Evolutionary conservation across 441 rosid species (phyloP), one percentile per base, ranked within the genome.

Genomic region (Erodium trifolium): DNA sequence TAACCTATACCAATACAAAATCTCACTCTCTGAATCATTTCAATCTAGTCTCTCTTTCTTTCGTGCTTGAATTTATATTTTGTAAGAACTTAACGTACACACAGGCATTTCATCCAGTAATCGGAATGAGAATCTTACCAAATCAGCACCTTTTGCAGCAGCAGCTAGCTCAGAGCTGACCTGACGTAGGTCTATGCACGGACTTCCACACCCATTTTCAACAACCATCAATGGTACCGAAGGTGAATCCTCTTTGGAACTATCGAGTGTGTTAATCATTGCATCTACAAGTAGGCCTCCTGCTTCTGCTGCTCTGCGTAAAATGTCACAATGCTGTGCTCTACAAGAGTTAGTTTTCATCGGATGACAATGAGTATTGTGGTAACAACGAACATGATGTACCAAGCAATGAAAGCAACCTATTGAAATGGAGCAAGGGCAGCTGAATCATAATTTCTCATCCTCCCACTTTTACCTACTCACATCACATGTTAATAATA

Each of bases 161-260:
- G 94, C 98, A 65, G 99, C 98, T 70, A 95, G 94, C 87, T 95
- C 98, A 2, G 95, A 92, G 88, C 99, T 90, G 87, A 92, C 98
- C 80, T 92, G 98, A 80, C 98, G 83, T 41, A 95, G 81, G 77
- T 95, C 99, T 4, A 95, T 90, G 81, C 99, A 95, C 51, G 99
- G 98, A 78, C 98, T 90, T 70, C 98, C 99, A n/a, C 98, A 95
- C 17, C 99, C 99, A 72, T 95, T 95, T 84, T 92, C 99, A 55
- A 92, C 99, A 71, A 90, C 99, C 98, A 87, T 95, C 80, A 95
- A 75, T 63, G 99, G 92, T 68, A 85, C 93, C 18, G 91, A 90
- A 68, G 88, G 55, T 18, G 83, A 75, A 66, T 78, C 81, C 75
- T 85, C 90, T 84, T 85, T 89, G 53, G 83, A 82, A 63, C 85